A percentile compares a stretch with the other conserved stretches of the same genome.
Conservation (phyloP, 2,329 filamentous ascomycete species). For the Aureobasidium vineae region DNA sequence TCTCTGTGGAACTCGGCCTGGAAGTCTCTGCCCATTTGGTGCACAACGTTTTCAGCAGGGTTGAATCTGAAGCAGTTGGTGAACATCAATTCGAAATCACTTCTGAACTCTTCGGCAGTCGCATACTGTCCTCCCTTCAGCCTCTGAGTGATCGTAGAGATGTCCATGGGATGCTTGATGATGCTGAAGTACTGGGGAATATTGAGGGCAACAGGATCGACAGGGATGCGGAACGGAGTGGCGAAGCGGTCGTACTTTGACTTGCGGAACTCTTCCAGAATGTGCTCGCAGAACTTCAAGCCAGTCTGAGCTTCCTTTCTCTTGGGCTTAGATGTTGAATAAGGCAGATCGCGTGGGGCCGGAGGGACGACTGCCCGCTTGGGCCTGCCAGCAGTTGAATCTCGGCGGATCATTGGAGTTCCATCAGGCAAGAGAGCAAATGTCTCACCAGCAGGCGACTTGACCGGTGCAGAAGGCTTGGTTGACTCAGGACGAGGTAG, state of each 20-base stretch:
- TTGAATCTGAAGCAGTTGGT: constrained; percentile 94
- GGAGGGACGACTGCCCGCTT: constrained; percentile 94
- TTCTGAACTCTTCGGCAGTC: constrained; percentile 79
- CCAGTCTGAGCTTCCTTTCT: constrained; percentile 88
- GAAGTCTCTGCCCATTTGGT: constrained; percentile 67
- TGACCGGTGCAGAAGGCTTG: constrained; percentile 45
- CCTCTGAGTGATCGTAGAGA: constrained; percentile 76
- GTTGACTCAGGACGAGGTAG: constrained; percentile 27
- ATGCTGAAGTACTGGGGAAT: constrained; percentile 91
- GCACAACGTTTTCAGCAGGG: constrained; percentile 70
- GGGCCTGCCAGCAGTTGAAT: constrained; percentile 78
- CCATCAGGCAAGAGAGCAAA: constrained; percentile 78
- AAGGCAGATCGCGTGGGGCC: constrained; percentile 87
- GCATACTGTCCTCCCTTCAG: constrained; percentile 75
- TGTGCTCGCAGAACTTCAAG: constrained; percentile 82
- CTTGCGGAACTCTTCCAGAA: constrained; percentile 74
- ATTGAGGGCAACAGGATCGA: constrained; percentile 90
- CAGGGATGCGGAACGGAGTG: constrained; percentile 74
- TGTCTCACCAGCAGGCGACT: constrained; percentile 52
- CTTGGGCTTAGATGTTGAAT: constrained; percentile 77
- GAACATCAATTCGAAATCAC: constrained; percentile 78
- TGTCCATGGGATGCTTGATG: constrained; percentile 96
- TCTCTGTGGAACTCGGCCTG: constrained; percentile 72
- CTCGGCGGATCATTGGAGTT: constrained; percentile 77
- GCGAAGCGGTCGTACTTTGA: constrained; percentile 67